These are phyloP conservation scores for Coprinopsis strossmayeri DNA, from an alignment of 768 basidiomycete species.

Conservation along the genomic window DNA sequence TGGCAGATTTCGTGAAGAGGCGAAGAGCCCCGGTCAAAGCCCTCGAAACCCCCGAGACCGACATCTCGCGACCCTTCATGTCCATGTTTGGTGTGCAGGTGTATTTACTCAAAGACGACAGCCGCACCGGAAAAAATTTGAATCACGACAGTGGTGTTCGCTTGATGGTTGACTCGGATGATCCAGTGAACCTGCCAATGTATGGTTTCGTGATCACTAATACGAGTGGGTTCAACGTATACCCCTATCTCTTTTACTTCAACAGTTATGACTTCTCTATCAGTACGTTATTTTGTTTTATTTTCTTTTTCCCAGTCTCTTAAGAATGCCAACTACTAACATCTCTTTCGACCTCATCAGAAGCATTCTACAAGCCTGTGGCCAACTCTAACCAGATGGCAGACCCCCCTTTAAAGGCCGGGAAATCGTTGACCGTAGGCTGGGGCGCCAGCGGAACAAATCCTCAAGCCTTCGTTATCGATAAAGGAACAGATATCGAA, in stretches of 20 bases:
- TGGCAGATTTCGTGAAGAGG: background rate
- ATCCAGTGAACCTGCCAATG: too few species aligned
- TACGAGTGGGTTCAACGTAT: slow-evolving; percentile 7
- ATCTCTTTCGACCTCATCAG: too few species aligned
- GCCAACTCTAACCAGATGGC: background rate
- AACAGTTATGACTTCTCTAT: slow-evolving; percentile 13
- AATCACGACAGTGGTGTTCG: background rate
- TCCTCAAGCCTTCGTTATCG: background rate
- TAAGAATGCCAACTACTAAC: too few species aligned
- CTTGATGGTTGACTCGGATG: background rate
- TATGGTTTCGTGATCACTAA: slow-evolving; percentile 12
- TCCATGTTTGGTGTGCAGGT: slow-evolving; percentile 1
- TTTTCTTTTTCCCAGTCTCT: background rate
- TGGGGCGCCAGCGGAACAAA: background rate
- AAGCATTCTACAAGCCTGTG: slow-evolving; percentile 9
- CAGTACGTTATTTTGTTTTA: slow-evolving; percentile 12
- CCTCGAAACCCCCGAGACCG: background rate
- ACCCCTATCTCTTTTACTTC: slow-evolving; percentile 16
- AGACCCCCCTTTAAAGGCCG: slow-evolving; percentile 5
- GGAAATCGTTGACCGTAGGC: slow-evolving; percentile 6
- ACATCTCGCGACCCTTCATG: background rate
- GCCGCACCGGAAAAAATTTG: background rate
- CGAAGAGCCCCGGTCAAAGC: background rate
- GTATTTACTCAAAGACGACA: background rate
- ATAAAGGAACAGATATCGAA: slow-evolving; percentile 4